Percentiles rank a stretch among this genome's conserved stretches.
Conservation (phyloP, 371 early-diverging fungal genomes). For the Rhizopus sp. region DNA sequence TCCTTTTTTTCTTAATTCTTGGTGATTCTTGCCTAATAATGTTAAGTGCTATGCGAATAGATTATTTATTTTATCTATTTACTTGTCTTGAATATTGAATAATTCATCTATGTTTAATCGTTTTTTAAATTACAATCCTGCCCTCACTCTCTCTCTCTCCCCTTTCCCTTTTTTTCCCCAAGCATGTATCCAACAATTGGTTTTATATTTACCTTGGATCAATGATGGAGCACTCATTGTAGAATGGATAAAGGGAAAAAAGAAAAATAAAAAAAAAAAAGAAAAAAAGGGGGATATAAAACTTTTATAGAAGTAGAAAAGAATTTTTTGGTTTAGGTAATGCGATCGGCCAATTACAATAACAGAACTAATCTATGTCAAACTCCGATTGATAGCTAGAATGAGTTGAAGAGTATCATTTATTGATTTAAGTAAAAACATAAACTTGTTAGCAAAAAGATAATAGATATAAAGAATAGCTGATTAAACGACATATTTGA, state of each 20-base stretch:
- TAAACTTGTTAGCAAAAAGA: no score
- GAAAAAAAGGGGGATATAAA: conserved; percentile 3
- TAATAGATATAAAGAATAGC: no score
- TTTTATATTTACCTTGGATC: no score
- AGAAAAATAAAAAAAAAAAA: background rate
- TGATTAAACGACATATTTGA: no score
- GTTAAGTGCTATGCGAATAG: background rate
- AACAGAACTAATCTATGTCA: no score
- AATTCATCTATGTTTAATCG: background rate
- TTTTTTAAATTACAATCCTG: background rate
- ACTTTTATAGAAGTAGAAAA: no score
- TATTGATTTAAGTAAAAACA: no score
- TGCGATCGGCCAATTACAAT: no score
- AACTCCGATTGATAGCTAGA: no score
- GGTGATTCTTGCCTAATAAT: background rate
- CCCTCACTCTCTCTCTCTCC: conserved; percentile 1
- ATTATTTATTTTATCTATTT: background rate
- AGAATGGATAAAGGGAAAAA: background rate
- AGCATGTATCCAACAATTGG: no score
- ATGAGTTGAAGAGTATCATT: no score
- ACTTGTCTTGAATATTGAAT: conserved; percentile 2
- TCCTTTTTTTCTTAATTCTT: background rate
- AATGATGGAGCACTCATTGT: background rate
- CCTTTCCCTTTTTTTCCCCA: background rate
- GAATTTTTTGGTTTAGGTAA: no score